A percentile compares a stretch with the other conserved stretches of the same genome.
Evolutionary conservation across 371 early-diverging fungal species (phyloP).

Genomic region (Enterocytospora artemiae): DNA sequence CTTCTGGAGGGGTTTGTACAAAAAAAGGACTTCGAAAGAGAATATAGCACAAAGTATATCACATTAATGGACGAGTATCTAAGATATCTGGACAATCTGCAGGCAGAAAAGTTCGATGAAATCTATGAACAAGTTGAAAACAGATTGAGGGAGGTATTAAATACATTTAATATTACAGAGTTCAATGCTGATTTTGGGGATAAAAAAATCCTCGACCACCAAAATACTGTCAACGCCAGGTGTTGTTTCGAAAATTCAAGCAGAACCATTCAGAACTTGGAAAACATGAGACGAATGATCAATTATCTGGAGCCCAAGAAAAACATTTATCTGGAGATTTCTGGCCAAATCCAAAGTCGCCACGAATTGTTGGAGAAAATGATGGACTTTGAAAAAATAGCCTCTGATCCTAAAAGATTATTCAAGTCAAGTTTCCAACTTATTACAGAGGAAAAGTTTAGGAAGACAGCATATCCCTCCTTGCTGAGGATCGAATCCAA

Average conservation of each 20-base stretch:
- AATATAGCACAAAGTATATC: conserved; percentile 10
- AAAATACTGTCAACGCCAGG: background rate
- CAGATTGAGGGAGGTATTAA: conserved; percentile 5
- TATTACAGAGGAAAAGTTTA: conserved; percentile 71
- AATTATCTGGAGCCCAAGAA: conserved; percentile 22
- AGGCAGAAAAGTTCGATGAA: conserved; percentile 29
- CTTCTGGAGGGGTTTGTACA: conserved; percentile 8
- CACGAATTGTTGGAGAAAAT: conserved; percentile 60
- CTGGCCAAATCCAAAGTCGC: conserved; percentile 40
- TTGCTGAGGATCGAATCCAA: conserved; percentile 65
- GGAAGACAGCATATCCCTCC: conserved; percentile 70
- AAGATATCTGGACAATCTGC: conserved; percentile 22
- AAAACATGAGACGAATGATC: conserved; percentile 28
- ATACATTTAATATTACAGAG: conserved; percentile 9
- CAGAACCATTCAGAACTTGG: background rate
- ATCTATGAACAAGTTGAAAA: conserved; percentile 18
- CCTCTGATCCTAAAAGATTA: conserved; percentile 70
- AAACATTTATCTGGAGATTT: conserved; percentile 24
- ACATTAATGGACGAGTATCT: conserved; percentile 5
- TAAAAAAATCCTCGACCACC: conserved; percentile 20
- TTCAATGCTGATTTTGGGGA: conserved; percentile 20
- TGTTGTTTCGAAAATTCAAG: background rate
- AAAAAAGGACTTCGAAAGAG: background rate
- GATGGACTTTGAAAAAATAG: conserved; percentile 71
- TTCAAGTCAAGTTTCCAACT: conserved; percentile 70